Conservation (phyloP, 495 filamentous ascomycete species). For the Penicillium cosmopolitanum region DNA sequence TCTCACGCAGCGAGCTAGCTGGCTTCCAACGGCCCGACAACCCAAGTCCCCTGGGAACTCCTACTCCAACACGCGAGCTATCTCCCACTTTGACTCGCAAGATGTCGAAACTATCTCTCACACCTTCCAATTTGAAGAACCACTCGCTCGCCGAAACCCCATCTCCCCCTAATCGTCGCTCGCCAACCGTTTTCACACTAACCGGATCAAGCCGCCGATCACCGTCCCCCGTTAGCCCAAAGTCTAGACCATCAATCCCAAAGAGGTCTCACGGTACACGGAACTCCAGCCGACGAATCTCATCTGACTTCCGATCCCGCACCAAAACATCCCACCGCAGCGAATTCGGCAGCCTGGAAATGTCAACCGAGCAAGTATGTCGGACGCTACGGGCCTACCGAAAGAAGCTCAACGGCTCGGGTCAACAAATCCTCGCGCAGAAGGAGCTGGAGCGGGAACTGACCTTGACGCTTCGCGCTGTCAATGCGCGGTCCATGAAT, state of each 20-base stretch:
- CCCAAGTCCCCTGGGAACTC: conserved; percentile 44
- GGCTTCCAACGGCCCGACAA: conserved; percentile 67
- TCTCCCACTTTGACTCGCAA: conserved; percentile 70
- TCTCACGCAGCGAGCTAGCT: conserved; percentile 77
- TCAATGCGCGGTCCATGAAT: conserved; percentile 55
- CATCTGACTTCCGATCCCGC: conserved; percentile 59
- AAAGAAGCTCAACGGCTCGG: conserved; percentile 71
- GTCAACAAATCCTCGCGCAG: conserved; percentile 64
- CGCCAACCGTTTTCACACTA: conserved; percentile 34
- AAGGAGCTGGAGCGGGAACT: conserved; percentile 82
- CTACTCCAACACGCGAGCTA: conserved; percentile 56
- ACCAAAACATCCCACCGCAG: conserved; percentile 55
- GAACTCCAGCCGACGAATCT: conserved; percentile 52
- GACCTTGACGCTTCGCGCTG: conserved; percentile 68
- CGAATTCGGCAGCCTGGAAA: conserved; percentile 68
- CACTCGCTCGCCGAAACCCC: conserved; percentile 32
- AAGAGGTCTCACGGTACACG: conserved; percentile 25
- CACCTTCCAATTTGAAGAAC: conserved; percentile 36
- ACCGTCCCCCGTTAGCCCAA: conserved; percentile 50
- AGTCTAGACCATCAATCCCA: conserved; percentile 23
- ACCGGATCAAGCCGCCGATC: conserved; percentile 42
- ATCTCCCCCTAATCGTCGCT: conserved; percentile 41
- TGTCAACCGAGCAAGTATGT: conserved; percentile 79
- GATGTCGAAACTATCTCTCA: conserved; percentile 50
- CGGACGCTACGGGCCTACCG: conserved; percentile 80